These are phyloP conservation scores for Novymonas esmeraldas DNA, from an alignment of 208 protist genomes.

Conservation along the genomic window DNA sequence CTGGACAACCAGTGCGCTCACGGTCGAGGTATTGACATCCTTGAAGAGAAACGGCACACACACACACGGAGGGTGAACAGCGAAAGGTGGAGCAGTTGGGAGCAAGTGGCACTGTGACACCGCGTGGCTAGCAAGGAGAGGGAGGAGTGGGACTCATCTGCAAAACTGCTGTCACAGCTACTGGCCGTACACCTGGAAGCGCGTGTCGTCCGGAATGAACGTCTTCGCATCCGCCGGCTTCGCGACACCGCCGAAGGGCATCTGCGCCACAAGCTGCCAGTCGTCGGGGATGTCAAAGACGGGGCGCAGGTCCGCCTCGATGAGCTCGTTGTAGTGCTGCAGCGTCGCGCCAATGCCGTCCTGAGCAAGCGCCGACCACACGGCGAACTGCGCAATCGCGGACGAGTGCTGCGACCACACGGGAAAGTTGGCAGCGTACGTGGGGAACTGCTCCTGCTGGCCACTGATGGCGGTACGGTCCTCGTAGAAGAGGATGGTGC, in stretches of 20 bases:
- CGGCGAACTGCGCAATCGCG: slow-evolving; percentile 56
- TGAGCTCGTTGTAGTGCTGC: slow-evolving; percentile 67
- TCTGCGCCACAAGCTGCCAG: slow-evolving; percentile 59
- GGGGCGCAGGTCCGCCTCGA: slow-evolving; percentile 35
- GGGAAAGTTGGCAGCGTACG: slow-evolving; percentile 48
- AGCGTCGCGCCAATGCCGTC: slow-evolving; percentile 45
- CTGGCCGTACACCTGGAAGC: slow-evolving; percentile 42
- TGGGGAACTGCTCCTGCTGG: slow-evolving; percentile 45
- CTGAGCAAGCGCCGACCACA: slow-evolving; percentile 57
- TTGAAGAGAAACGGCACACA: no score
- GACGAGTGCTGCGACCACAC: slow-evolving; percentile 48
- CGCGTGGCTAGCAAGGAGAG: no score
- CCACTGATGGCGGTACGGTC: slow-evolving; percentile 32
- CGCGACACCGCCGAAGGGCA: slow-evolving; percentile 60
- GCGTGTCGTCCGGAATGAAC: slow-evolving; percentile 38
- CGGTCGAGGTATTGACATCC: no score
- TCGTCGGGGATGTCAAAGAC: slow-evolving; percentile 41
- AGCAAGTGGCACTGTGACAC: no score
- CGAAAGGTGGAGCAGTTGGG: no score
- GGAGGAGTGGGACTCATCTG: no score
- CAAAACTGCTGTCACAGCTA: no score
- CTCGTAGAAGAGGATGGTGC: slow-evolving; percentile 68
- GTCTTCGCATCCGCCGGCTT: slow-evolving; percentile 41
- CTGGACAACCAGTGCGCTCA: no score
- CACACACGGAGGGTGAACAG: no score